Conservation (phyloP, 2,329 filamentous ascomycete species). For the Sporothrix inflata region DNA sequence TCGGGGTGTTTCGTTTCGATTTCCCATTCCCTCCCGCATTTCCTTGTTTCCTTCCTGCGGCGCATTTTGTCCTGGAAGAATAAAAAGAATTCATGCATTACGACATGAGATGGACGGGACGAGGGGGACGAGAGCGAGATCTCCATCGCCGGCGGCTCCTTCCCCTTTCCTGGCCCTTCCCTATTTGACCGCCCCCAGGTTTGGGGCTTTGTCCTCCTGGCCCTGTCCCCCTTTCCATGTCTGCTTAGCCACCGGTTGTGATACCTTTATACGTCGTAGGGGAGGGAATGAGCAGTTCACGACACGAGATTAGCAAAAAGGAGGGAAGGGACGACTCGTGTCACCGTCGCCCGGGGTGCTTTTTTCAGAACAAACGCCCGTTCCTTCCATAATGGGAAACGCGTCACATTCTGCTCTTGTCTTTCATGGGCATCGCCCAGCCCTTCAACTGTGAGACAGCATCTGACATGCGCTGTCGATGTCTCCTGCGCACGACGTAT, state of each 20-base stretch:
- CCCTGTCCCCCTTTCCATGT: neutral
- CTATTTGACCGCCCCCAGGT: neutral
- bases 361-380: neutral
- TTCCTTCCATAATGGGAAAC: neutral
- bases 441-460: neutral
- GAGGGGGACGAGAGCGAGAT: neutral
- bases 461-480: neutral
- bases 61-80: slow-evolving; percentile 8
- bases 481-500: slow-evolving; percentile 6
- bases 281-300: neutral
- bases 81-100: neutral
- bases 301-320: neutral
- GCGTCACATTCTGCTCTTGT: neutral
- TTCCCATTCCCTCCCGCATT: slow-evolving; percentile 8
- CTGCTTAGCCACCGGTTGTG: slow-evolving; percentile 8
- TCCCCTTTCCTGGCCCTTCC: slow-evolving; percentile 2
- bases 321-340: slow-evolving; percentile 3
- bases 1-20: slow-evolving; percentile 13
- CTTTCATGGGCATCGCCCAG: neutral
- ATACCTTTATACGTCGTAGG: neutral
- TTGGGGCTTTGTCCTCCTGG: neutral
- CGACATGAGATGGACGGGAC: neutral
- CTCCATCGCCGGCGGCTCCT: slow-evolving; percentile 8
- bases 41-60: slow-evolving; percentile 3
- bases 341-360: neutral